Evolutionary conservation across 2,329 filamentous ascomycete species (phyloP).

Genomic region (Xylariaceae sp.): DNA sequence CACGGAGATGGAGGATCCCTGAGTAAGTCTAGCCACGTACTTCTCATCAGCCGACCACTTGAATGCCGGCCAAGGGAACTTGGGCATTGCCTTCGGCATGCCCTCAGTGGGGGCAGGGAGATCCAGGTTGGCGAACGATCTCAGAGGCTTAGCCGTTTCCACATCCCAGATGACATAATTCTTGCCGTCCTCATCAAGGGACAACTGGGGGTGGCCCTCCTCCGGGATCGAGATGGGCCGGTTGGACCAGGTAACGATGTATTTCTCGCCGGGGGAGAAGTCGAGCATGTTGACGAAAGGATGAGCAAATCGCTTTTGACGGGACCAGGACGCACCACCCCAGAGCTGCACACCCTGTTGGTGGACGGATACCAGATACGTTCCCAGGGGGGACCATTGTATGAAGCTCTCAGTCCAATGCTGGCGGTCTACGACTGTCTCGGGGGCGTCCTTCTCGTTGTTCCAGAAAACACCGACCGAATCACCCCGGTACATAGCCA

Average conservation of each 20-base stretch:
- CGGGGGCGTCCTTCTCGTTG: constrained; percentile 86
- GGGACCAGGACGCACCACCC: constrained; percentile 84
- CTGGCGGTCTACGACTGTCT: constrained; percentile 82
- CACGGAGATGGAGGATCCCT: constrained; percentile 81
- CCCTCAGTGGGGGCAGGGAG: constrained; percentile 62
- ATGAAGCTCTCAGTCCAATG: constrained; percentile 99
- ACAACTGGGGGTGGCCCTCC: constrained; percentile 73
- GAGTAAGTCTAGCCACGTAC: constrained; percentile 88
- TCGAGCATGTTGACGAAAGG: constrained; percentile 93
- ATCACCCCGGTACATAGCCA: constrained; percentile 88
- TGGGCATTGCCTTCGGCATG: constrained; percentile 65
- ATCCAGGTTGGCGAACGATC: constrained; percentile 90
- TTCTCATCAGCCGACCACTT: constrained; percentile 99
- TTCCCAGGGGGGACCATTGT: constrained; percentile 94
- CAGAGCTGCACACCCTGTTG: constrained; percentile 95
- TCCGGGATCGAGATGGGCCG: constrained; percentile 89
- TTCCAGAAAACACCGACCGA: constrained; percentile 97
- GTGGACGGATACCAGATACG: constrained; percentile 91
- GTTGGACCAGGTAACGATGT: constrained; percentile 94
- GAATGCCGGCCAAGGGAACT: constrained; percentile 97
- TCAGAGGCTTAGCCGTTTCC: constrained; percentile 78
- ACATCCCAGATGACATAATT: constrained; percentile 99
- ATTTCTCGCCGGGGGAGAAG: constrained; percentile 90
- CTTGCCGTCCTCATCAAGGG: constrained; percentile 93
- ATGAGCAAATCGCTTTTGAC: constrained; percentile 90